Evolutionary conservation across 2,329 filamentous ascomycete genomes (phyloP).

Genomic region (Ceratocystis alfenasii): DNA sequence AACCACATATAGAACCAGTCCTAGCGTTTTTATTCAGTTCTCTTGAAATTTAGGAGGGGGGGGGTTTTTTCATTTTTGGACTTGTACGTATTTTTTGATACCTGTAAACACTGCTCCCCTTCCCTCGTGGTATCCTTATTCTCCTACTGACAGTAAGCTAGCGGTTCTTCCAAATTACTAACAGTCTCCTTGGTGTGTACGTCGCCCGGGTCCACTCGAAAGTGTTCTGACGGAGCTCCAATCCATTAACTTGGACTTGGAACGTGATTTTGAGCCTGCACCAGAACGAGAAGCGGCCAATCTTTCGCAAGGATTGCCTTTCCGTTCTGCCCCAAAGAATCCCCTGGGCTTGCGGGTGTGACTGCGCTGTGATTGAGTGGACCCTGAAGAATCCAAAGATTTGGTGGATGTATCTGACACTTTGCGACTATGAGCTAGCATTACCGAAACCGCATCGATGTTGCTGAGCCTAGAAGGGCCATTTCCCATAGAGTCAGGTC

Average conservation of each 20-base stretch:
- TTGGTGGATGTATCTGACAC: background rate
- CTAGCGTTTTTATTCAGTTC: background rate
- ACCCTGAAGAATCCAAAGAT: slow-evolving; percentile 4
- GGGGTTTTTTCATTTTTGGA: background rate
- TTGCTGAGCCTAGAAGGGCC: background rate
- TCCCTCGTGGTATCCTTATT: background rate
- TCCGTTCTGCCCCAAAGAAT: background rate
- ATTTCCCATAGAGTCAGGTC: background rate
- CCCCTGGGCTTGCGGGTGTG: slow-evolving; percentile 7
- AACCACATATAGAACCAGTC: background rate
- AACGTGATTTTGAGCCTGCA: slow-evolving; percentile 6
- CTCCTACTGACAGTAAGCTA: background rate
- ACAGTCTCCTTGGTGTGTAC: slow-evolving; percentile 1
- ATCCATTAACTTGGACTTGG: background rate
- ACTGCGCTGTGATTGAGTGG: slow-evolving; percentile 1
- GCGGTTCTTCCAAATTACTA: background rate
- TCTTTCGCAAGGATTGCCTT: slow-evolving; percentile 3
- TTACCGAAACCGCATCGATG: background rate
- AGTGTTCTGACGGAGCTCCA: background rate
- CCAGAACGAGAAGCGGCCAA: background rate
- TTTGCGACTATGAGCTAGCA: background rate
- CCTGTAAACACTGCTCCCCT: background rate
- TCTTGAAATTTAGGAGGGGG: background rate
- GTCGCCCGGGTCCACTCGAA: background rate
- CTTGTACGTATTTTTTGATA: background rate